Conservation (phyloP, 2,329 filamentous ascomycete genomes). For the Nectriaceae sp. region DNA sequence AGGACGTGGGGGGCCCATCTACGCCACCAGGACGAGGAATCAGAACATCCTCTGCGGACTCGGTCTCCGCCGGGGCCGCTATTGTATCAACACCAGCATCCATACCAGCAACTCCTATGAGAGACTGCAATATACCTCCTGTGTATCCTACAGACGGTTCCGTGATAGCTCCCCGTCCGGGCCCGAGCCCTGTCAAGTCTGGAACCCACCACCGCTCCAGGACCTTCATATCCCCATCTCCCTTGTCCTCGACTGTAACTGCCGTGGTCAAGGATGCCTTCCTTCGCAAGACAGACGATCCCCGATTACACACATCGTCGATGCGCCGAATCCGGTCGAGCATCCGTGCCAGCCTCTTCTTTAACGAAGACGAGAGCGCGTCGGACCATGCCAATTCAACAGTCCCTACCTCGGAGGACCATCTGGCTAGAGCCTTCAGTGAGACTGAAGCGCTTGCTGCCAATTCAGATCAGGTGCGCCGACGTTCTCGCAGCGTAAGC, state of each 20-base stretch:
- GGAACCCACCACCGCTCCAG: slow-evolving; percentile 38
- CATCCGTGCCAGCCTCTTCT: slow-evolving; percentile 57
- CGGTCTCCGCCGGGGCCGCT: slow-evolving; percentile 30
- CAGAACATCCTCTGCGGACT: slow-evolving; percentile 40
- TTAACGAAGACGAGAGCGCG: slow-evolving; percentile 44
- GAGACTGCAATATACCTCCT: slow-evolving; percentile 27
- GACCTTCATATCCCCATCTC: slow-evolving; percentile 60
- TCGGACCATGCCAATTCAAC: slow-evolving; percentile 15
- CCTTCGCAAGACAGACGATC: slow-evolving; percentile 46
- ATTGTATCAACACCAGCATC: slow-evolving; percentile 24
- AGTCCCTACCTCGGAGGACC: slow-evolving; percentile 29
- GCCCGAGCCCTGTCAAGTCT: slow-evolving; percentile 31
- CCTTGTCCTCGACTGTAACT: slow-evolving; percentile 60
- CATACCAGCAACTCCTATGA: slow-evolving; percentile 34
- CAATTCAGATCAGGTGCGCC: slow-evolving; percentile 23
- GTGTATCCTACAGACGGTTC: slow-evolving; percentile 26
- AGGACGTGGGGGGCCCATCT: slow-evolving; percentile 34
- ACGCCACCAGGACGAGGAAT: slow-evolving; percentile 36
- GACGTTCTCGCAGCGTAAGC: slow-evolving; percentile 42
- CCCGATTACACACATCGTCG: slow-evolving; percentile 44
- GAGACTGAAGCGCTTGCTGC: slow-evolving; percentile 13
- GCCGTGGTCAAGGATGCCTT: slow-evolving; percentile 59
- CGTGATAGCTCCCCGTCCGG: slow-evolving; percentile 27
- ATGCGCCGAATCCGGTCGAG: slow-evolving; percentile 50
- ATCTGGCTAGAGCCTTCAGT: slow-evolving; percentile 21